Conservation (phyloP, 2,329 filamentous ascomycete genomes). For the Amylocarpus encephaloides region DNA sequence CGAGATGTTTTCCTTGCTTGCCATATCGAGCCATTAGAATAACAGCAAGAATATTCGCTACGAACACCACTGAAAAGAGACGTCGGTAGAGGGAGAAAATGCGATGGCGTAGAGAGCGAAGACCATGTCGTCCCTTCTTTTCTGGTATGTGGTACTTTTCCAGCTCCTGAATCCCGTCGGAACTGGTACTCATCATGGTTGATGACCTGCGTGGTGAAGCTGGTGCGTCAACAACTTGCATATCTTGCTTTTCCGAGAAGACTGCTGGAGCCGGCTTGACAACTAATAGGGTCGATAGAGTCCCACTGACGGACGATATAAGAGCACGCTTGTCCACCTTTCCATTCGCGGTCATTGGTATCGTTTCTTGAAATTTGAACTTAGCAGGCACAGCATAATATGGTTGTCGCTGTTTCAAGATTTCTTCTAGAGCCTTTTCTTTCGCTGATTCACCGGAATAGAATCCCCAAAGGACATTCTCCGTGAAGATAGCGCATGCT, state of each 20-base stretch:
- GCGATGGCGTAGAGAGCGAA: slow-evolving; percentile 26
- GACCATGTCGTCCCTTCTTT: slow-evolving; percentile 36
- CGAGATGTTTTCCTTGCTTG: neutral
- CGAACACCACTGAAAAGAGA: slow-evolving; percentile 48
- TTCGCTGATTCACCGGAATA: slow-evolving; percentile 33
- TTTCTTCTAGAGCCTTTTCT: slow-evolving; percentile 19
- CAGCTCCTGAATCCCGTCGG: neutral
- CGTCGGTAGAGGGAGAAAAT: slow-evolving; percentile 50
- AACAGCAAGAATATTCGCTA: slow-evolving; percentile 41
- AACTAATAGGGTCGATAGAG: neutral
- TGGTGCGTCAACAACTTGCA: neutral
- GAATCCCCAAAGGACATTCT: slow-evolving; percentile 46
- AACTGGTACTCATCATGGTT: slow-evolving; percentile 17
- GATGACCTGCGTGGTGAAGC: neutral
- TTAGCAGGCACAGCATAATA: slow-evolving; percentile 49
- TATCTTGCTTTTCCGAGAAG: neutral
- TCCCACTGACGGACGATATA: slow-evolving; percentile 5
- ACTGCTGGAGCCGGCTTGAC: neutral
- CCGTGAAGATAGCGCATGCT: slow-evolving; percentile 42
- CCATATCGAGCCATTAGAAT: slow-evolving; percentile 30
- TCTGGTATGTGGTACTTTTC: slow-evolving; percentile 29
- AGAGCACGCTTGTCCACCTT: slow-evolving; percentile 49
- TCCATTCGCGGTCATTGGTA: slow-evolving; percentile 49
- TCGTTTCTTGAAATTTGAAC: slow-evolving; percentile 37
- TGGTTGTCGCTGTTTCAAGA: slow-evolving; percentile 35